Evolutionary conservation across 179 eudicot genomes (phyloP), one percentile per base, ranked within the genome.

Genomic region (Drosera spatulata): DNA sequence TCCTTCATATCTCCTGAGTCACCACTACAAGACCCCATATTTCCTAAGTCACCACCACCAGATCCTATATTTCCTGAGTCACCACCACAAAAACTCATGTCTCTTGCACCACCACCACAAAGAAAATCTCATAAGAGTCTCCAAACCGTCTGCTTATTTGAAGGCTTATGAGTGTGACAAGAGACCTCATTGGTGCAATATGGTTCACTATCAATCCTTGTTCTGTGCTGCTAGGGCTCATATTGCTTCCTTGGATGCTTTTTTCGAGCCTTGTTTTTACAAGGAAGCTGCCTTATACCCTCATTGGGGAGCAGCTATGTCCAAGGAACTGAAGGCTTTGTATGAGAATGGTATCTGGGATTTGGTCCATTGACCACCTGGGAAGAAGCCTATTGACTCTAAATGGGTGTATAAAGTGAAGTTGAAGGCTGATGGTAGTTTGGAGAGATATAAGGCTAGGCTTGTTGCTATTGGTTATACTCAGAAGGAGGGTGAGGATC

Each of bases 81-180:
- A n/a, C n/a, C n/a, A n/a, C n/a, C n/a, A n/a, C n/a, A n/a, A n/a
- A n/a, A n/a, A n/a, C n/a, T n/a, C n/a, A n/a, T n/a, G n/a, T n/a
- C n/a, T n/a, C n/a, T n/a, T n/a, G n/a, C n/a, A n/a, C n/a, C n/a
- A n/a, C n/a, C n/a, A n/a, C n/a, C n/a, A n/a, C n/a, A n/a, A n/a
- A n/a, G n/a, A n/a, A n/a, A n/a, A 46, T 3, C 12, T 15, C 41
- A 10, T n/a, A n/a, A n/a, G 46, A 40, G 10, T 10, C 5, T 2
- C 13, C 3, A 10, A 10, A 4, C 22, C 45, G 12, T 48, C 37
- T 3, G n/a, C 3, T 39, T 58, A 58, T 58, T 10, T 58, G 2
- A 15, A 58, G n/a, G 61, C 40, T 58, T 58, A 58, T 42, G 5
- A 41, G 40, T 58, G 61, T 33, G n/a, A n/a, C n/a, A n/a, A n/a